Evolutionary conservation across 176 grass and related monocot genomes (phyloP).

Genomic region (Pontederia crassipes): DNA sequence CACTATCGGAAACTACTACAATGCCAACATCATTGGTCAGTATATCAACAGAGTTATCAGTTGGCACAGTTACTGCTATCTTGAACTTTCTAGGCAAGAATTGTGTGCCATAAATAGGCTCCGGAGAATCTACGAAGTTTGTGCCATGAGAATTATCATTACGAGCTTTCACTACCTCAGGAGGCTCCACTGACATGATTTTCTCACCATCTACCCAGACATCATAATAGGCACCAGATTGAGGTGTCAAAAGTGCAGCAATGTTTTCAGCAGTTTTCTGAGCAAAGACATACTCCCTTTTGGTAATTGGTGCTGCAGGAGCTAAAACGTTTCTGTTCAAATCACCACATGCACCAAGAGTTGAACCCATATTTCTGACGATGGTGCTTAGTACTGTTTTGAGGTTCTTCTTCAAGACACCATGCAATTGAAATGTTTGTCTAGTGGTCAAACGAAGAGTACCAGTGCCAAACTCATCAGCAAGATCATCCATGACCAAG

Average conservation of each 20-base stretch:
- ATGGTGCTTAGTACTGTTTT: constrained; percentile 75
- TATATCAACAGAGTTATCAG: constrained; percentile 95
- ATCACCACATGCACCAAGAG: constrained; percentile 92
- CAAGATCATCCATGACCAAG: constrained; percentile 76
- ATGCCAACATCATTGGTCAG: constrained; percentile 93
- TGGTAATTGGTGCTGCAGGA: constrained; percentile 76
- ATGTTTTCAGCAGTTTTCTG: constrained; percentile 88
- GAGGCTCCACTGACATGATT: constrained; percentile 87
- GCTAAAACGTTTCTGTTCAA: constrained; percentile 96
- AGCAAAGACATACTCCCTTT: constrained; percentile 61
- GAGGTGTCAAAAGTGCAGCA: constrained; percentile 73
- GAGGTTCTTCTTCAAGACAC: constrained; percentile 87
- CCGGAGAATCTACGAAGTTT: constrained; percentile 80
- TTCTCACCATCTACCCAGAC: constrained; percentile 98
- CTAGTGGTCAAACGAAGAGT: constrained; percentile 87
- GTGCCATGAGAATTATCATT: constrained; percentile 89
- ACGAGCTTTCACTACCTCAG: constrained; percentile 70
- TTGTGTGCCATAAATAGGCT: constrained; percentile 93
- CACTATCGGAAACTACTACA: constrained; percentile 77
- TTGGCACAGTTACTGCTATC: constrained; percentile 66
- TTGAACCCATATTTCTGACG: constrained; percentile 92
- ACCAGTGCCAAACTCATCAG: constrained; percentile 90
- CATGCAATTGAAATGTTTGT: constrained; percentile 96
- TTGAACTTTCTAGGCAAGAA: constrained; percentile 98
- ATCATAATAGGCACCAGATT: constrained; percentile 94